Conservation (phyloP, 805 yeast species). For the Lipomyces spencermartinsiae region DNA sequence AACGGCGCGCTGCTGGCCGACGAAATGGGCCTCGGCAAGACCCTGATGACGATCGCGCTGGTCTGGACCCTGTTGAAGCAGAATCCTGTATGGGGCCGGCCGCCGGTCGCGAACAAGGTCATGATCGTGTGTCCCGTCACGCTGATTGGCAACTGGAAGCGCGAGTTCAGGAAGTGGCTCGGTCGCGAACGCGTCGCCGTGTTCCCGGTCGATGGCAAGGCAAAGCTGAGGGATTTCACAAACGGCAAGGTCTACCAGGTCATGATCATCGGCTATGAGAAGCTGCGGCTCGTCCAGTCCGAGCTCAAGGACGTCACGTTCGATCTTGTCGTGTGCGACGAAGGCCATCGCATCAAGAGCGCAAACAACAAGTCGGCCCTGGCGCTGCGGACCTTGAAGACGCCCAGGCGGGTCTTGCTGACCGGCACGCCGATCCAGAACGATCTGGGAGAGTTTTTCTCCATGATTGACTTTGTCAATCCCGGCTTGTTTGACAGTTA, state of each 20-base stretch:
- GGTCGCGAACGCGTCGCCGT: constrained; percentile 69
- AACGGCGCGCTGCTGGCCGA: constrained; percentile 89
- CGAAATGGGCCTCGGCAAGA: constrained; percentile 96
- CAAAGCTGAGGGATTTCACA: constrained; percentile 63
- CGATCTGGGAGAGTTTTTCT: constrained; percentile 81
- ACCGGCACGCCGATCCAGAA: constrained; percentile 96
- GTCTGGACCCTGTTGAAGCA: constrained; percentile 78
- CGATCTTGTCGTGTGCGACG: constrained; percentile 89
- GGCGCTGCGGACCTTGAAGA: constrained; percentile 61
- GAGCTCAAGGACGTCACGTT: constrained; percentile 46
- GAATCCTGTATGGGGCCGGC: constrained; percentile 44
- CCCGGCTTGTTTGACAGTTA: constrained; percentile 79
- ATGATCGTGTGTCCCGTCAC: constrained; percentile 93
- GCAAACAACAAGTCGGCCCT: constrained; percentile 72
- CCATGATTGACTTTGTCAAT: constrained; percentile 79
- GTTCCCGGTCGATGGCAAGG: constrained; percentile 62
- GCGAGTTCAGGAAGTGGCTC: constrained; percentile 90
- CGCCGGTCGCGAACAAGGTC: constrained; percentile 59
- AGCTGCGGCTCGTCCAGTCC: constrained; percentile 61
- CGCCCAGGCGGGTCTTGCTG: constrained; percentile 65
- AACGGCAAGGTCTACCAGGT: constrained; percentile 79
- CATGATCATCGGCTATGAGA: constrained; percentile 86
- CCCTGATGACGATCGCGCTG: constrained; percentile 81
- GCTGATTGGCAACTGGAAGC: constrained; percentile 82
- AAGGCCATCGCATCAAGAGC: constrained; percentile 89